These are phyloP conservation scores for Wallemia hederae DNA, from an alignment of 1,284 basidiomycete species.

Conservation along the genomic window DNA sequence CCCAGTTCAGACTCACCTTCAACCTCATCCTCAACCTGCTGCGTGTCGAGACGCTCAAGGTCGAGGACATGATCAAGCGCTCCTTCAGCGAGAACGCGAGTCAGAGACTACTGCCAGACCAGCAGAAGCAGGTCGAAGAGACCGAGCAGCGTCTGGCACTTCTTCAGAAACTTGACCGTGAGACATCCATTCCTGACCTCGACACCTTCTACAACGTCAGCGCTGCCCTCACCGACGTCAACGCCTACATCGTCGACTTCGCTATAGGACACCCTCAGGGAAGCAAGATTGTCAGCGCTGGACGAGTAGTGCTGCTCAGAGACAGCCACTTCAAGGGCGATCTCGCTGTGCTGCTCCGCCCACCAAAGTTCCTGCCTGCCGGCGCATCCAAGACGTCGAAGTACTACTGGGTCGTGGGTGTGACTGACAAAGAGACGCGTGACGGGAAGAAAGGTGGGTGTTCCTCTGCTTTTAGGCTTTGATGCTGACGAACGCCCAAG, in stretches of 20 bases:
- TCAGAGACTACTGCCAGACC: slow-evolving; percentile 69
- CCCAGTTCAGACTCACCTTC: slow-evolving; percentile 92
- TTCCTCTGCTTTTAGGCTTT: slow-evolving; percentile 1
- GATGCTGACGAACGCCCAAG: neutral
- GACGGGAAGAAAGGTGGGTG: slow-evolving; percentile 24
- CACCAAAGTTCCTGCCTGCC: slow-evolving; percentile 20
- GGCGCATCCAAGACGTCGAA: slow-evolving; percentile 25
- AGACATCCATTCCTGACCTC: slow-evolving; percentile 37
- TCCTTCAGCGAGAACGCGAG: slow-evolving; percentile 96
- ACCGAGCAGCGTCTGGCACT: slow-evolving; percentile 39
- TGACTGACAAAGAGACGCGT: slow-evolving; percentile 37
- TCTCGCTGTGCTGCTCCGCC: slow-evolving; percentile 45
- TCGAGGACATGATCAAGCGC: slow-evolving; percentile 99
- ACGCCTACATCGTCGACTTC: slow-evolving; percentile 34
- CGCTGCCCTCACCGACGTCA: slow-evolving; percentile 31
- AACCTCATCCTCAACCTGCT: slow-evolving; percentile 97
- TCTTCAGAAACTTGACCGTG: slow-evolving; percentile 38
- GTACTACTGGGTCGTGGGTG: slow-evolving; percentile 41
- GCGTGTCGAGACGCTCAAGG: slow-evolving; percentile 76
- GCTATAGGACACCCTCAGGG: slow-evolving; percentile 35
- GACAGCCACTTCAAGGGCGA: slow-evolving; percentile 59
- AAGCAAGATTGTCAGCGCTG: slow-evolving; percentile 34
- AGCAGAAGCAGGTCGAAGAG: slow-evolving; percentile 64
- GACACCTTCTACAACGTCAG: slow-evolving; percentile 49
- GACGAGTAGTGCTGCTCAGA: slow-evolving; percentile 53